Percentiles rank a stretch among this genome's conserved stretches.
phyloP scores from a whole-genome alignment of 441 rosid genomes.

The Brassica balearica region DNA sequence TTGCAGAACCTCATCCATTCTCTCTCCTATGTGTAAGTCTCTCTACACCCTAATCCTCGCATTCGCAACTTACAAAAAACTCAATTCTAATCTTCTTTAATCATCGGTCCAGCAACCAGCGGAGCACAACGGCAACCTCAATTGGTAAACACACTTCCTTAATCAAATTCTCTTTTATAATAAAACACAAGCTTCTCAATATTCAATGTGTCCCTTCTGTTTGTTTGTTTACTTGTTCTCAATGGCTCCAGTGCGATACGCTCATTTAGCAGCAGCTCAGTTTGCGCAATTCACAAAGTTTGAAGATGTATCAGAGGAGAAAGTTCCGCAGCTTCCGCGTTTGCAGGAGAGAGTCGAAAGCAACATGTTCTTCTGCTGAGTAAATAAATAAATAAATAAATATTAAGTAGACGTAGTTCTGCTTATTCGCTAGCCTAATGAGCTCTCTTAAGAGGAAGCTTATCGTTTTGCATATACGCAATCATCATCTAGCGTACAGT shows the following conservation, averaged over 20 bases:
- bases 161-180: background rate
- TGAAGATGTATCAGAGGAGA: slow-evolving; percentile 64
- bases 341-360: slow-evolving; percentile 59
- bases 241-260: slow-evolving; percentile 94
- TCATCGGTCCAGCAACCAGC: slow-evolving; percentile 65
- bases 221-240: slow-evolving; percentile 24
- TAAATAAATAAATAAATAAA: slow-evolving; percentile 2
- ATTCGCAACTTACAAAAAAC: no score
- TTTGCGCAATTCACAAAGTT: slow-evolving; percentile 75
- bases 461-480: slow-evolving; percentile 31
- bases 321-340: slow-evolving; percentile 72
- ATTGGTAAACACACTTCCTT: slow-evolving; percentile 57
- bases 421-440: slow-evolving; percentile 1
- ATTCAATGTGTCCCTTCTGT: background rate
- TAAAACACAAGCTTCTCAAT: no score
- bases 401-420: background rate
- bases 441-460: slow-evolving; percentile 12
- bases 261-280: slow-evolving; percentile 90
- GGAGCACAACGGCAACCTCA: slow-evolving; percentile 83
- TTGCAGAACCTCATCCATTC: slow-evolving; percentile 76
- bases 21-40: slow-evolving; percentile 78
- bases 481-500: slow-evolving; percentile 29
- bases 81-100: background rate
- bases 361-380: slow-evolving; percentile 93
- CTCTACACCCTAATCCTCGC: slow-evolving; percentile 29